These are phyloP conservation scores for Striga asiatica DNA, from an alignment of 257 asterid genomes.

Conservation along the genomic window DNA sequence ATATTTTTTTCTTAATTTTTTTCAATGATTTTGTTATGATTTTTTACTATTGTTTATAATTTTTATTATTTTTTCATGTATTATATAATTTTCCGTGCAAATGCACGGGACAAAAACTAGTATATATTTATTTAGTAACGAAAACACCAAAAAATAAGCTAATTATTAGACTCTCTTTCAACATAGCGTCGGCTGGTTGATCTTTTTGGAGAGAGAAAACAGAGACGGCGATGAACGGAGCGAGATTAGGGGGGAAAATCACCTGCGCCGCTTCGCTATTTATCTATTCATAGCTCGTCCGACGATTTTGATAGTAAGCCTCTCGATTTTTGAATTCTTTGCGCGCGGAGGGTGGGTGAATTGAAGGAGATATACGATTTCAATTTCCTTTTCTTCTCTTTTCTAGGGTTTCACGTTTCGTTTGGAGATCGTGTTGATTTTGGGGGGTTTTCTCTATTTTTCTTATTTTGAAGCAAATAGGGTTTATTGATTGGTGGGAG, in stretches of 20 bases:
- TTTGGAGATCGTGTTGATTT: background rate
- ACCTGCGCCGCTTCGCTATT: conserved; percentile 17
- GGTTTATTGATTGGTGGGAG: background rate
- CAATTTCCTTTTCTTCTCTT: background rate
- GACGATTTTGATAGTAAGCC: conserved; percentile 13
- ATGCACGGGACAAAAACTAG: no score
- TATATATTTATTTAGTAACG: no score
- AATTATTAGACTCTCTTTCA: conserved; percentile 1
- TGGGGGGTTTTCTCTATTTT: background rate
- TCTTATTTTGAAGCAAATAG: background rate
- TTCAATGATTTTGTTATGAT: no score
- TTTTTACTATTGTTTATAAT: no score
- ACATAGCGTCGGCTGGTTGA: conserved; percentile 20
- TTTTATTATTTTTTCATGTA: no score
- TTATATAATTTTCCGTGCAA: no score
- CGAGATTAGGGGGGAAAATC: no score
- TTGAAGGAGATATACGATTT: conserved; percentile 6
- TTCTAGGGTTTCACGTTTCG: conserved; percentile 20
- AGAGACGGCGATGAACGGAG: no score
- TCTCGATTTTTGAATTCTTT: conserved; percentile 8
- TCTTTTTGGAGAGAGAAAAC: background rate
- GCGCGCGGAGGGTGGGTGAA: conserved; percentile 9
- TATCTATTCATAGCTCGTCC: background rate
- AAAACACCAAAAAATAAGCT: no score
- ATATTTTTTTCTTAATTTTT: no score